Evolutionary conservation across 2,329 filamentous ascomycete species (phyloP).

Genomic region (Ophiostoma triangulosporum): DNA sequence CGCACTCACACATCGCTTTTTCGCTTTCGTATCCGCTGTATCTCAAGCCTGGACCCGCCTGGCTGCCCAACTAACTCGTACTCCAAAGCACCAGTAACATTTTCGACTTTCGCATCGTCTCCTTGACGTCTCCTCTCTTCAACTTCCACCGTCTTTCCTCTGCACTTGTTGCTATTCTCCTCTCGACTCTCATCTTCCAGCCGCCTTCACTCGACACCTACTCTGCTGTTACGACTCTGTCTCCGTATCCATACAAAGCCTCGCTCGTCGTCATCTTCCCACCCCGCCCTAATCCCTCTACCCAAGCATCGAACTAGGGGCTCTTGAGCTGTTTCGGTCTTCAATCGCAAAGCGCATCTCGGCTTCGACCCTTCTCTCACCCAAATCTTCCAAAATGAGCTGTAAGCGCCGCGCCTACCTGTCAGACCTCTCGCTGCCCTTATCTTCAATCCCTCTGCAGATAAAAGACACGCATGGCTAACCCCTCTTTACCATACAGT

Average conservation of each 20-base stretch:
- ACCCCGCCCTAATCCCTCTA: not conserved
- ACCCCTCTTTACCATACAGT: slow-evolving; percentile 35
- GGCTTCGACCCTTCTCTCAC: not conserved
- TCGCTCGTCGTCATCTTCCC: not conserved
- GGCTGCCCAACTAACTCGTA: not conserved
- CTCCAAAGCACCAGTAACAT: not conserved
- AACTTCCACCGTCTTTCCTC: not conserved
- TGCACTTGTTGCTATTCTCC: not conserved
- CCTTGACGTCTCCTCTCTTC: not conserved
- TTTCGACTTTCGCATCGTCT: not conserved
- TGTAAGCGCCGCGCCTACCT: slow-evolving; percentile 6
- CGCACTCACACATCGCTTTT: not conserved
- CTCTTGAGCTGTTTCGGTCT: not conserved
- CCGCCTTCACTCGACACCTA: not conserved
- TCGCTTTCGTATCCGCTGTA: not conserved
- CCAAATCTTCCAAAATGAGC: slow-evolving; percentile 12
- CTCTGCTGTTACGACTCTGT: not conserved
- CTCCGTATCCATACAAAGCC: not conserved
- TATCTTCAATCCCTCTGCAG: not conserved
- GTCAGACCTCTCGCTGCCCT: not conserved
- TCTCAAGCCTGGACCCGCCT: not conserved
- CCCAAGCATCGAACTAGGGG: not conserved
- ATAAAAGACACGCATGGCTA: not conserved
- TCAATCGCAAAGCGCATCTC: not conserved
- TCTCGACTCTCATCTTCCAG: not conserved